Evolutionary conservation across 306 rosid genomes (phyloP), one percentile per base, ranked within the genome.

Genomic region (Herpetospermum pedunculosum): DNA sequence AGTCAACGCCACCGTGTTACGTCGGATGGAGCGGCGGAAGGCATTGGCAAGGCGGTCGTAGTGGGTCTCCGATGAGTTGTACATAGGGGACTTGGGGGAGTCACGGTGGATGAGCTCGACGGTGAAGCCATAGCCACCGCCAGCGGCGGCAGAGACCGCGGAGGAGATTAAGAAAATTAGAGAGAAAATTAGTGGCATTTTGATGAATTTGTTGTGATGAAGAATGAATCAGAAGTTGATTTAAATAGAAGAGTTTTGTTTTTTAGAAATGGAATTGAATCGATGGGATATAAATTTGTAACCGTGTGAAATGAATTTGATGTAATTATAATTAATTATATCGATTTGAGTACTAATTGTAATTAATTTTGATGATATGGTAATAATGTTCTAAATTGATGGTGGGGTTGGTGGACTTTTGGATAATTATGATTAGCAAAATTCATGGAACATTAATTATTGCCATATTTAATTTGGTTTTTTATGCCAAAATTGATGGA

Each of bases 31-130:
- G 18, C 89, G 89, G 37, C 60, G 79, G 6, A 82, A 3, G 0
- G 87, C 80, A 6, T 80, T 76, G 8, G 59, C n/a, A 4, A 85
- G 6, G 12, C 83, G 63, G 16, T 80, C 73, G 5, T 52, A 73
- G 5, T 30, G 81, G 16, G 82, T 76, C 49, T 83, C 75, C 2
- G 53, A 30, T 7, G 85, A 58, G 40, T 53, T 4, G 74, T 67
- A 81, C 64, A 85, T 70, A 0, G 92, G 90, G 2, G 90, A 89
- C 23, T 23, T 78, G 11, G 82, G 68, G 6, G 90, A 89, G 52
- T 89, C 89, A 0, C 83, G 87, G 76, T 82, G 90, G 46, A 89
- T 77, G 1, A 87, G 78, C 4, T 89, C 85, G 0, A 89, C 73
- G n/a, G 48, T 68, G 72, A 85, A 83, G 18, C 84, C 84, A 30